These are phyloP conservation scores for Guillardia theta DNA, from an alignment of 78 protist genomes.

Conservation along the genomic window DNA sequence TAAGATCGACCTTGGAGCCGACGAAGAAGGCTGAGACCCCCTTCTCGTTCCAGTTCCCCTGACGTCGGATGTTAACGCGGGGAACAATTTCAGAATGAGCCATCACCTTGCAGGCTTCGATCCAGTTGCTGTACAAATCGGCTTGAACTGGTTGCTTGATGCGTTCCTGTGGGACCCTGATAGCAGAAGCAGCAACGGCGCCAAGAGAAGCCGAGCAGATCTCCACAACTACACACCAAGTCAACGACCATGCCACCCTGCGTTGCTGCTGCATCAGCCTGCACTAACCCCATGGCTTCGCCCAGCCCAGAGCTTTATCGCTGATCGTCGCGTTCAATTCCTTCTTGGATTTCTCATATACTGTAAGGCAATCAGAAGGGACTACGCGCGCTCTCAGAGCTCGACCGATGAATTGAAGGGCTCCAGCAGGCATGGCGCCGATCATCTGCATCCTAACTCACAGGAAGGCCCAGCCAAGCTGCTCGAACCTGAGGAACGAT, in stretches of 20 bases:
- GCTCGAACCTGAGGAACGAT: background rate
- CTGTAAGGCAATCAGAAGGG: too few relatives aligned
- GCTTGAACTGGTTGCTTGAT: constrained; percentile 38
- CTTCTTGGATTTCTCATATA: background rate
- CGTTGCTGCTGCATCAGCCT: background rate
- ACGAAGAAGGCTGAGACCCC: background rate
- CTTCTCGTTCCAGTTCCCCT: background rate
- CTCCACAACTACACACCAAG: background rate
- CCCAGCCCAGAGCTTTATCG: background rate
- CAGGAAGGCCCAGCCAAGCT: too few relatives aligned
- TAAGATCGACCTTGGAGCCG: too few relatives aligned
- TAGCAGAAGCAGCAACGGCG: background rate
- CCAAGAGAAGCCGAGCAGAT: background rate
- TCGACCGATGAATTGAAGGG: background rate
- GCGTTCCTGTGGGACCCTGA: background rate
- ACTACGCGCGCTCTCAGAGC: too few relatives aligned
- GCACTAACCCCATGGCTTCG: background rate
- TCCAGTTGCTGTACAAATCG: constrained; percentile 34
- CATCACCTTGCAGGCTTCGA: background rate
- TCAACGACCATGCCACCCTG: too few relatives aligned
- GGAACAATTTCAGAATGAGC: too few relatives aligned
- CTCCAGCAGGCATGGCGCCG: constrained; percentile 10
- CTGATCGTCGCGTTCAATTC: background rate
- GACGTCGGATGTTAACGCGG: too few relatives aligned
- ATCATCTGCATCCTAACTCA: too few relatives aligned